Conservation (phyloP, 2,329 filamentous ascomycete genomes). For the Aureobasidium subglaciale region DNA sequence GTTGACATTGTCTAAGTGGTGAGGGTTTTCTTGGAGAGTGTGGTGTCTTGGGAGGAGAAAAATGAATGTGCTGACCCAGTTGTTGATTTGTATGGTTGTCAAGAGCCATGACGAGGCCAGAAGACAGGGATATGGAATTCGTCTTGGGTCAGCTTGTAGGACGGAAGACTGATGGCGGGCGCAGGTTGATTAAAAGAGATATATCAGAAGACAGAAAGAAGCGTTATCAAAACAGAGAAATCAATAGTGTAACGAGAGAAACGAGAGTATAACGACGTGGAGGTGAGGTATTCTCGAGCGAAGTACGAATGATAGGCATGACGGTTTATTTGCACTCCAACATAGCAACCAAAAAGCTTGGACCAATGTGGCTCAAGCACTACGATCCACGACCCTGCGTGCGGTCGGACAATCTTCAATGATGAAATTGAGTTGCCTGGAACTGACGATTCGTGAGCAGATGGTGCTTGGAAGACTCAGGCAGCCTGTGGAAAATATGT, state of each 20-base stretch:
- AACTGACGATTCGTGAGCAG: neutral
- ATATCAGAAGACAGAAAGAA: neutral
- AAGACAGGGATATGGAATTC: conserved; percentile 7
- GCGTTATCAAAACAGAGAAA: conserved; percentile 12
- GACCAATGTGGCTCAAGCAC: conserved; percentile 7
- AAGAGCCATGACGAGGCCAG: conserved; percentile 4
- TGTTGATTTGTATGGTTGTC: conserved; percentile 20
- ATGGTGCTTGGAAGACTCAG: neutral
- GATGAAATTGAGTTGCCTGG: neutral
- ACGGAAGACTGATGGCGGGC: conserved; percentile 10
- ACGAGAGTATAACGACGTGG: conserved; percentile 13
- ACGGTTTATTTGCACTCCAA: conserved; percentile 11
- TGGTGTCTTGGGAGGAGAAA: conserved; percentile 16
- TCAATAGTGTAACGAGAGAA: conserved; percentile 16
- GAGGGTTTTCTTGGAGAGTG: conserved; percentile 15
- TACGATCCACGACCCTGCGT: conserved; percentile 1
- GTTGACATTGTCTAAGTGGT: conserved; percentile 19
- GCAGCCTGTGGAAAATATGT: neutral
- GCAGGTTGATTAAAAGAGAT: conserved; percentile 10
- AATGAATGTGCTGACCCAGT: conserved; percentile 25
- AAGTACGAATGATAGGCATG: conserved; percentile 7
- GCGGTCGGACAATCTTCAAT: conserved; percentile 1
- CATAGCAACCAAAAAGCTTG: conserved; percentile 13
- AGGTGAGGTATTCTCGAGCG: neutral
- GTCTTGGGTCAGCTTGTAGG: conserved; percentile 13